Conservation (phyloP, 768 basidiomycete genomes). For the Rhizopogon vinicolor region DNA sequence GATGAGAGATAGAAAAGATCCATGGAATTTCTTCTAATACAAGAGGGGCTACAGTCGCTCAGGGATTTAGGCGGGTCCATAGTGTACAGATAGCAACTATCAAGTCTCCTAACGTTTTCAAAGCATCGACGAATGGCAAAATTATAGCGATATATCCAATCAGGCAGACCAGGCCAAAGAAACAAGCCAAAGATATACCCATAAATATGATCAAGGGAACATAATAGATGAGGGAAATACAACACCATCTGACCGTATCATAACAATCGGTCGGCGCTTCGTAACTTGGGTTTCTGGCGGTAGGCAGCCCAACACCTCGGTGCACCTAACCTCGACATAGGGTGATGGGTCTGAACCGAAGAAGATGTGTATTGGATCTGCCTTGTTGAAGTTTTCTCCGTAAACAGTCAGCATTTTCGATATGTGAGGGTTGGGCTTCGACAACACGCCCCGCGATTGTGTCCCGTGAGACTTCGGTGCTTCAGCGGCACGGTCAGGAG, state of each 20-base stretch:
- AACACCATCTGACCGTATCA: slow-evolving; percentile 81
- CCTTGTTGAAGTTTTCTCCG: slow-evolving; percentile 85
- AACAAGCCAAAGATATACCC: slow-evolving; percentile 12
- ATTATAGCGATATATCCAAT: slow-evolving; percentile 15
- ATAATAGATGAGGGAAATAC: slow-evolving; percentile 80
- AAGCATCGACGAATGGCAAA: slow-evolving; percentile 9
- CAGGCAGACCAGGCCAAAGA: slow-evolving; percentile 20
- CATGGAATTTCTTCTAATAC: slow-evolving; percentile 14
- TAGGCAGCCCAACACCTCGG: slow-evolving; percentile 77
- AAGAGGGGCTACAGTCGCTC: slow-evolving; percentile 25
- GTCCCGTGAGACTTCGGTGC: slow-evolving; percentile 70
- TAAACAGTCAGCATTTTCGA: slow-evolving; percentile 83
- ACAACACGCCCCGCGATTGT: slow-evolving; percentile 59
- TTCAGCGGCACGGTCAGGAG: slow-evolving; percentile 83
- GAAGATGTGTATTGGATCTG: slow-evolving; percentile 77
- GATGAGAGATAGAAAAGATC: slow-evolving; percentile 1
- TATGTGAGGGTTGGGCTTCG: slow-evolving; percentile 75
- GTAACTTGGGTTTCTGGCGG: slow-evolving; percentile 64
- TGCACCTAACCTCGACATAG: slow-evolving; percentile 84
- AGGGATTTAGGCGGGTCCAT: slow-evolving; percentile 20
- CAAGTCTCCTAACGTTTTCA: slow-evolving; percentile 24
- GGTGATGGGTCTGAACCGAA: slow-evolving; percentile 85
- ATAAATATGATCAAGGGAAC: slow-evolving; percentile 51
- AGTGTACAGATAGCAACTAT: slow-evolving; percentile 27
- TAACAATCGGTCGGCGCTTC: slow-evolving; percentile 75